phyloP scores from a whole-genome alignment of 1,139 yeast species.

The Zygoascus meyerae region DNA sequence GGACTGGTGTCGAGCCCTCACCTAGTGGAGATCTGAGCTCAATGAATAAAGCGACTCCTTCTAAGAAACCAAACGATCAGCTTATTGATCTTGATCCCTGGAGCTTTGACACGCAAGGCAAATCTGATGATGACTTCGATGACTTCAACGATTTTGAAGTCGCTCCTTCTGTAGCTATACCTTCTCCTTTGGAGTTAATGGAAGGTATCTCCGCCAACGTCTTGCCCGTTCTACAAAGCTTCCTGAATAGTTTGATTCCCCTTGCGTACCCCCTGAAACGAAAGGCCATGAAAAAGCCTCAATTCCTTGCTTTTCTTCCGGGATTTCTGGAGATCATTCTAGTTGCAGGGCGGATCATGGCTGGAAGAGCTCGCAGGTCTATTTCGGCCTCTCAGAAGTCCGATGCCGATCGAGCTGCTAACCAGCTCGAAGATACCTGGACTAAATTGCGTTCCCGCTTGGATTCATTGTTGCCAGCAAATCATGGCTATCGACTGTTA shows the following conservation, averaged over 20 bases:
- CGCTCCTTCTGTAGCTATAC: slow-evolving; percentile 15
- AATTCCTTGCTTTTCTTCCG: slow-evolving; percentile 21
- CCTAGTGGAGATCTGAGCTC: not conserved
- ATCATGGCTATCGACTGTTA: slow-evolving; percentile 11
- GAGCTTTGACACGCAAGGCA: slow-evolving; percentile 6
- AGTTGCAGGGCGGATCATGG: slow-evolving; percentile 24
- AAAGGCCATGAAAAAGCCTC: slow-evolving; percentile 23
- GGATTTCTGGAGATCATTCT: slow-evolving; percentile 22
- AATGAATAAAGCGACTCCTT: not conserved
- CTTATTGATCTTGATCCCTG: slow-evolving; percentile 7
- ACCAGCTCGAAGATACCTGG: slow-evolving; percentile 23
- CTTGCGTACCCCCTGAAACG: slow-evolving; percentile 22
- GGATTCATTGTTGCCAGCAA: slow-evolving; percentile 14
- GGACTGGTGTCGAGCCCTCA: no score
- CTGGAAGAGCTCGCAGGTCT: slow-evolving; percentile 24
- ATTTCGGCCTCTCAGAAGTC: slow-evolving; percentile 11
- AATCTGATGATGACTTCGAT: slow-evolving; percentile 5
- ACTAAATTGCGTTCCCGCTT: slow-evolving; percentile 17
- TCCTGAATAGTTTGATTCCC: slow-evolving; percentile 23
- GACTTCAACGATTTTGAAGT: slow-evolving; percentile 12
- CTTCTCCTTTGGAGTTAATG: slow-evolving; percentile 19
- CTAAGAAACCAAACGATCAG: not conserved
- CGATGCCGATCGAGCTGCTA: slow-evolving; percentile 20
- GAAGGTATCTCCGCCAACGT: slow-evolving; percentile 16
- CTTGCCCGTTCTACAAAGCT: slow-evolving; percentile 17